Conservation (phyloP, 305 asterid genomes). For the Fraxinus nigra region DNA sequence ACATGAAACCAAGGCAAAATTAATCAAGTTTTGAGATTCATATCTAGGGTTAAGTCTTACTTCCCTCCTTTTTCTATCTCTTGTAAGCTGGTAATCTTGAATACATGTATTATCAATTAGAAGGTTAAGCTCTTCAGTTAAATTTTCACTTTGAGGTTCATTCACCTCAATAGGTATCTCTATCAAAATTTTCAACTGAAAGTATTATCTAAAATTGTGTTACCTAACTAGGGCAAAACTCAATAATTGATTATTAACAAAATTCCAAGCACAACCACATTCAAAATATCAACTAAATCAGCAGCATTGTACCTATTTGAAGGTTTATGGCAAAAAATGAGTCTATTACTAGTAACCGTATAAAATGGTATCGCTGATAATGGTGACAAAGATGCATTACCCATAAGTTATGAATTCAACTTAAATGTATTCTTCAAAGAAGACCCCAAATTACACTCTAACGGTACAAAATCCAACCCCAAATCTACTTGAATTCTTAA, state of each 20-base stretch:
- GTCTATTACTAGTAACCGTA: neutral
- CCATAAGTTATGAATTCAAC: neutral
- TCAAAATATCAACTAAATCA: neutral
- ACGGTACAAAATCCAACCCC: neutral
- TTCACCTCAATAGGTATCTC: neutral
- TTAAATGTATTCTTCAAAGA: too few species aligned
- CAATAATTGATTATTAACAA: neutral
- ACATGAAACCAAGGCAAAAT: neutral
- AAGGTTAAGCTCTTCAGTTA: neutral
- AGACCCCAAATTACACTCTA: neutral
- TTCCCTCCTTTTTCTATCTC: neutral
- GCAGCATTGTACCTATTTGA: neutral
- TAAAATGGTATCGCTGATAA: neutral
- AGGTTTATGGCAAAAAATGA: neutral
- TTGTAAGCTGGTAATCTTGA: neutral
- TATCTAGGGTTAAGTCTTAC: neutral
- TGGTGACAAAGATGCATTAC: neutral
- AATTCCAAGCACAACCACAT: neutral
- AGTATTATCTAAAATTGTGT: neutral
- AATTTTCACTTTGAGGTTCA: neutral
- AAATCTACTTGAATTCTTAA: neutral
- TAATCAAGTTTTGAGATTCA: neutral
- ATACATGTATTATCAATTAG: too few species aligned
- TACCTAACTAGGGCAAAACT: neutral
- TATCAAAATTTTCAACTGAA: neutral